These are phyloP conservation scores for Camelina hispida DNA, from an alignment of 345 rosid species.

Conservation along the genomic window DNA sequence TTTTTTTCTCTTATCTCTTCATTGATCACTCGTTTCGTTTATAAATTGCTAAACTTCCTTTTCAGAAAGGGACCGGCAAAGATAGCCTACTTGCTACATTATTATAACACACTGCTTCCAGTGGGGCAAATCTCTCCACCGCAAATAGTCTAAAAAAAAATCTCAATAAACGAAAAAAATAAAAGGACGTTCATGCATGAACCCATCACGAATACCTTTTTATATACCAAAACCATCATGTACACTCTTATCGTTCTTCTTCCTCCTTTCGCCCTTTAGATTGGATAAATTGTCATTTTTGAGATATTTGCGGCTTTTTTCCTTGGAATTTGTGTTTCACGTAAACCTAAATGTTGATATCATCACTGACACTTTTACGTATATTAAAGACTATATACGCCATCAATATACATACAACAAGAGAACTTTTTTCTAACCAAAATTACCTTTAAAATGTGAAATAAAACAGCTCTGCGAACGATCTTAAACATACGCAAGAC, in stretches of 20 bases:
- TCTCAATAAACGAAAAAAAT: slow-evolving; percentile 11
- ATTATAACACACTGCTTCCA: slow-evolving; percentile 43
- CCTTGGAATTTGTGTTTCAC: slow-evolving; percentile 22
- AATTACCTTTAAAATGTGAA: background rate
- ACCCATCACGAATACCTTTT: slow-evolving; percentile 33
- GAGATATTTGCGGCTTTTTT: slow-evolving; percentile 8
- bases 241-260: slow-evolving; percentile 41
- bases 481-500: background rate
- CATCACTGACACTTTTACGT: background rate
- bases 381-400: background rate
- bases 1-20: slow-evolving; percentile 42
- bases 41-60: slow-evolving; percentile 33
- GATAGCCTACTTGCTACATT: slow-evolving; percentile 36
- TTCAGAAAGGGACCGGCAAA: slow-evolving; percentile 43
- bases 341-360: background rate
- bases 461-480: too few species aligned
- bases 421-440: background rate
- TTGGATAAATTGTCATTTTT: slow-evolving; percentile 19
- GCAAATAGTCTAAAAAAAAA: slow-evolving; percentile 1
- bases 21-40: slow-evolving; percentile 44
- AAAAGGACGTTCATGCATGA: slow-evolving; percentile 41
- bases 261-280: slow-evolving; percentile 28
- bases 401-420: background rate
- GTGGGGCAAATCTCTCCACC: slow-evolving; percentile 44
- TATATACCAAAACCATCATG: slow-evolving; percentile 36